A percentile compares a stretch with the other conserved stretches of the same genome.
Evolutionary conservation across 306 rosid species (phyloP).

Genomic region (Citrullus colocynthis): DNA sequence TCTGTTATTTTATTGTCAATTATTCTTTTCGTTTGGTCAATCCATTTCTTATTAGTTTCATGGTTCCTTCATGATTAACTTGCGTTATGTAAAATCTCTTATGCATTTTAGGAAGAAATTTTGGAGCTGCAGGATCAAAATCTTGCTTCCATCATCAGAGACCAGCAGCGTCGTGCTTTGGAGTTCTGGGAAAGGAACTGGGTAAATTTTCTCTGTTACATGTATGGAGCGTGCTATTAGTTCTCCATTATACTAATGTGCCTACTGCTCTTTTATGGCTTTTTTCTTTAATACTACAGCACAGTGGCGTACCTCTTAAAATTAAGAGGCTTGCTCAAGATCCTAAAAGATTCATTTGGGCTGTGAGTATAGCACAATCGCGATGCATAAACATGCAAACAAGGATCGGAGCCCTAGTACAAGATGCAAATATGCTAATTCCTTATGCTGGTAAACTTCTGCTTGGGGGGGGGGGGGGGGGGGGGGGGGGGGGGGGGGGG

Average conservation of each 20-base stretch:
- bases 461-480: background rate
- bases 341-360: conserved; percentile 82
- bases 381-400: conserved; percentile 69
- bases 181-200: conserved; percentile 82
- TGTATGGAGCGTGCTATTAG: conserved; percentile 10
- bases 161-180: conserved; percentile 50
- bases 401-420: conserved; percentile 71
- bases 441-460: conserved; percentile 73
- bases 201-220: conserved; percentile 34
- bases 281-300: conserved; percentile 31
- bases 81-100: background rate
- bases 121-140: conserved; percentile 64
- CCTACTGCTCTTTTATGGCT: background rate
- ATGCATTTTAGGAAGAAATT: conserved; percentile 59
- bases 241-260: background rate
- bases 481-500: background rate
- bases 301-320: conserved; percentile 67
- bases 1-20: background rate
- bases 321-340: conserved; percentile 78
- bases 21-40: background rate
- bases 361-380: conserved; percentile 73
- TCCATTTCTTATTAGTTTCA: background rate
- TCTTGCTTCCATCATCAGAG: conserved; percentile 66
- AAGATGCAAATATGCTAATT: conserved; percentile 71
- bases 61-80: background rate